Base-by-base conservation (phyloP, 1,139 yeast genomes). In the Suhomyces chickasaworum region DNA sequence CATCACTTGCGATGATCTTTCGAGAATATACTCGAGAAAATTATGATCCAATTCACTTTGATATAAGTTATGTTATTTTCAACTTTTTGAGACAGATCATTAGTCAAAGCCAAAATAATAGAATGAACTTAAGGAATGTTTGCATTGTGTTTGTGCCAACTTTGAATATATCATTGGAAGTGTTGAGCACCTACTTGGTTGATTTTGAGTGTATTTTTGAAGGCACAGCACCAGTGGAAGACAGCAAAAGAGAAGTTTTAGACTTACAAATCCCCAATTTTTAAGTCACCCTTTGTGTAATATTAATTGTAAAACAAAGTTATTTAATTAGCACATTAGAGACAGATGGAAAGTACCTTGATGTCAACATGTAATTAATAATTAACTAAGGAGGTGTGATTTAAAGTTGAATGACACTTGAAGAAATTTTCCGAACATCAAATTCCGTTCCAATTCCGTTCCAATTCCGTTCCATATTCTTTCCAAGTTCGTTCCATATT, bases 91-190 rank as follows among this genome's bases (percentile, higher is more conserved):
- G 77, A 34, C 78, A 81, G 53, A 87, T 91, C 39, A 78, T 86
- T 44, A 75, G 79, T 35, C 80, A 86, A 57, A 77, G 76, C 51
- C 79, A 80, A 23, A 66, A 73, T 51, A 93, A 93, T 69, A 84
- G 90, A 64, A 93, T 93, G 99, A 87, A 85, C 52, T 64, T 84
- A 51, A 72, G 85, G 50, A 89, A 89, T 60, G 69, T 89, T 42
- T 84, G 93, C 58, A 89, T 89, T 61, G 96, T 89, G 16, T 87
- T 89, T 64, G 88, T 91, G 4, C 96, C 96, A 3, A 88, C 96
- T 0, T 71, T 89, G 53, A 85, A 85, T 54, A 73, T 89, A 35
- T 83, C 95, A 0, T 73, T 84, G 16, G 84, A 82, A 44, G 78
- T 87, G 5, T 71, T 89, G 50, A 77, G 78, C 40, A 75, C 82